phyloP scores from a whole-genome alignment of 768 basidiomycete genomes.

The Tricholoma sp. region DNA sequence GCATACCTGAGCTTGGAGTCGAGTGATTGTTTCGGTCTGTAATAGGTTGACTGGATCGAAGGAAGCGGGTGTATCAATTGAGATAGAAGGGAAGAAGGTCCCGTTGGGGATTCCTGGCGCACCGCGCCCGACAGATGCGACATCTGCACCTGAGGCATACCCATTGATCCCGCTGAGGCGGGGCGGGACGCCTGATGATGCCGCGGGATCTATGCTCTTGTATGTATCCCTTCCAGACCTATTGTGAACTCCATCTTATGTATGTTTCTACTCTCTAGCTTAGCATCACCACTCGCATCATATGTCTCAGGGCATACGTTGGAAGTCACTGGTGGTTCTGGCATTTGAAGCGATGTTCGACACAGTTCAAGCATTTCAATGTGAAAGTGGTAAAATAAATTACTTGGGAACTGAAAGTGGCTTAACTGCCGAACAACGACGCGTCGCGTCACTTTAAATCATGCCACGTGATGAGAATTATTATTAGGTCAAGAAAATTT shows the following conservation, averaged over 20 bases:
- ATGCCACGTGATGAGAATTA: background rate
- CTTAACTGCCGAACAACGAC: too few relatives aligned
- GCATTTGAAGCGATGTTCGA: slow-evolving; percentile 42
- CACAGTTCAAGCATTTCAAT: too few relatives aligned
- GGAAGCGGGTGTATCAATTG: slow-evolving; percentile 69
- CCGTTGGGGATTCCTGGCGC: slow-evolving; percentile 72
- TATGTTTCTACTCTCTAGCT: slow-evolving; percentile 33
- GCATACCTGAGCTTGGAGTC: background rate
- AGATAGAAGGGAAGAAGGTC: slow-evolving; percentile 80
- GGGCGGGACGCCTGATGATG: slow-evolving; percentile 69
- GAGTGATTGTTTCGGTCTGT: background rate
- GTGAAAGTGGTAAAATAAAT: too few relatives aligned
- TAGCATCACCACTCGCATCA: slow-evolving; percentile 72
- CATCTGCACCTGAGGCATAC: slow-evolving; percentile 29
- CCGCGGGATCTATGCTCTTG: slow-evolving; percentile 72
- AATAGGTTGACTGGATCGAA: slow-evolving; percentile 71
- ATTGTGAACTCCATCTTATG: slow-evolving; percentile 1
- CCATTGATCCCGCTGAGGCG: slow-evolving; percentile 59
- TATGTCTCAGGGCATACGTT: slow-evolving; percentile 82
- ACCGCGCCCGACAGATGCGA: slow-evolving; percentile 28
- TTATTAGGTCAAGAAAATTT: background rate
- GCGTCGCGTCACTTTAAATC: background rate
- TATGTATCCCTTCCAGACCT: slow-evolving; percentile 32
- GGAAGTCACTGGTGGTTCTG: slow-evolving; percentile 78
- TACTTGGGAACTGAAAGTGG: too few relatives aligned